phyloP scores from a whole-genome alignment of 169 alveolate genomes.

The Amoebophrya sp. region DNA sequence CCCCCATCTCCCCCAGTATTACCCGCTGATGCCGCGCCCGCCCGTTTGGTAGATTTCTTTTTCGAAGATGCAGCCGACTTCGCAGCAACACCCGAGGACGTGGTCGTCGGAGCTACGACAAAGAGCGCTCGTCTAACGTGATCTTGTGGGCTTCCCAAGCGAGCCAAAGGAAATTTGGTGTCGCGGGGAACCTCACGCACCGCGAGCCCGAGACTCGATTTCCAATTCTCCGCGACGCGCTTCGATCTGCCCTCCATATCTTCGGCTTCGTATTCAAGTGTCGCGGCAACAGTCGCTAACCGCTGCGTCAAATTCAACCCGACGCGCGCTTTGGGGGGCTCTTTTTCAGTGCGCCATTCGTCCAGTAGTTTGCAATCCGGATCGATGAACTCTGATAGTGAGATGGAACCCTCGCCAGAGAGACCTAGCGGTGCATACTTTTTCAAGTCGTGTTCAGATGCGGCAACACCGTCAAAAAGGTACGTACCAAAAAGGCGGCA shows the following conservation, averaged over 20 bases:
- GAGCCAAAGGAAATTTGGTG: not conserved
- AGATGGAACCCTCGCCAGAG: not conserved
- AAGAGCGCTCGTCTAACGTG: not conserved
- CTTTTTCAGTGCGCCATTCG: not conserved
- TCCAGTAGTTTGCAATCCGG: not conserved
- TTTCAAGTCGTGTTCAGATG: not conserved
- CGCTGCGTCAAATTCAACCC: not conserved
- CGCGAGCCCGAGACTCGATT: not conserved
- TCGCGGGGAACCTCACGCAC: slow-evolving; percentile 5
- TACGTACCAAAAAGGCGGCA: not conserved
- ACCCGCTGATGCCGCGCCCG: not conserved
- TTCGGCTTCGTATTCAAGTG: not conserved
- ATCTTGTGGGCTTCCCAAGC: not conserved
- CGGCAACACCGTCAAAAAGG: not conserved
- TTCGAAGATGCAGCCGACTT: not conserved
- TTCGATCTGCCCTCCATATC: not conserved
- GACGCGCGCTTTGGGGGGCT: not conserved
- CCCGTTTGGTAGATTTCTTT: not conserved
- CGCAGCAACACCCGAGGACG: not conserved
- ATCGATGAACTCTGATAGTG: not conserved
- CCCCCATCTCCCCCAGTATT: too few relatives aligned
- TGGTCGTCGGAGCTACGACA: not conserved
- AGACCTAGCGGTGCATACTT: not conserved
- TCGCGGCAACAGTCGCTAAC: not conserved
- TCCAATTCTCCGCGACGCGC: not conserved